Conservation (phyloP, 1,139 yeast genomes). For the Blastobotrys apis region DNA sequence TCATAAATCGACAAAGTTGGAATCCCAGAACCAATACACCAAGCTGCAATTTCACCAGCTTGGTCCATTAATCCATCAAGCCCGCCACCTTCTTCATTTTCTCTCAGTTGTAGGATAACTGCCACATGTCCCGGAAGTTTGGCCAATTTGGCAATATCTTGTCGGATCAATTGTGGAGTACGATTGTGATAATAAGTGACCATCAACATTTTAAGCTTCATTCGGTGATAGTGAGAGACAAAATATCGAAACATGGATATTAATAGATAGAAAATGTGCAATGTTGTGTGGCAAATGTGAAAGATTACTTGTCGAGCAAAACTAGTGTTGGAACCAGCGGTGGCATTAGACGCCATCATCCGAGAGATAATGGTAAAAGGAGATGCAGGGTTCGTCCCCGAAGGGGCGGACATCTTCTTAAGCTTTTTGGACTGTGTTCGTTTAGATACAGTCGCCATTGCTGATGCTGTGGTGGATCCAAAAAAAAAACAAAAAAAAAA, state of each 20-base stretch:
- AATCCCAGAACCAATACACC: constrained; percentile 87
- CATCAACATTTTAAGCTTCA: constrained; percentile 54
- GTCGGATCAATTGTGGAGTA: constrained; percentile 81
- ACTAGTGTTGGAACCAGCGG: not conserved
- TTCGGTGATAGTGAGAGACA: constrained; percentile 43
- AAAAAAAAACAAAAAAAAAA: no score
- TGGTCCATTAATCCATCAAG: constrained; percentile 75
- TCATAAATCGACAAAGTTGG: constrained; percentile 73
- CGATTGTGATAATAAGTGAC: constrained; percentile 74
- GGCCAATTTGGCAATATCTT: constrained; percentile 65
- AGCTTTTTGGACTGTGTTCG: not conserved
- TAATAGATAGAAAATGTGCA: constrained; percentile 22
- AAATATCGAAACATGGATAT: constrained; percentile 18
- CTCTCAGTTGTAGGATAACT: constrained; percentile 63
- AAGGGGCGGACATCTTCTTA: not conserved
- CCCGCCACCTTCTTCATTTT: constrained; percentile 90
- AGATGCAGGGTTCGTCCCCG: not conserved
- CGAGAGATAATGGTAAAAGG: constrained; percentile 4
- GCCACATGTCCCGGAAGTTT: constrained; percentile 79
- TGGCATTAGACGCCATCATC: not conserved
- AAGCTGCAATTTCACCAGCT: constrained; percentile 71
- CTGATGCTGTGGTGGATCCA: no score
- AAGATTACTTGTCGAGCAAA: constrained; percentile 8
- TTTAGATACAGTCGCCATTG: constrained; percentile 3
- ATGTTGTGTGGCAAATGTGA: constrained; percentile 17